Base-by-base conservation (phyloP, 768 basidiomycete species). In the Strobilomyces dryophilus region DNA sequence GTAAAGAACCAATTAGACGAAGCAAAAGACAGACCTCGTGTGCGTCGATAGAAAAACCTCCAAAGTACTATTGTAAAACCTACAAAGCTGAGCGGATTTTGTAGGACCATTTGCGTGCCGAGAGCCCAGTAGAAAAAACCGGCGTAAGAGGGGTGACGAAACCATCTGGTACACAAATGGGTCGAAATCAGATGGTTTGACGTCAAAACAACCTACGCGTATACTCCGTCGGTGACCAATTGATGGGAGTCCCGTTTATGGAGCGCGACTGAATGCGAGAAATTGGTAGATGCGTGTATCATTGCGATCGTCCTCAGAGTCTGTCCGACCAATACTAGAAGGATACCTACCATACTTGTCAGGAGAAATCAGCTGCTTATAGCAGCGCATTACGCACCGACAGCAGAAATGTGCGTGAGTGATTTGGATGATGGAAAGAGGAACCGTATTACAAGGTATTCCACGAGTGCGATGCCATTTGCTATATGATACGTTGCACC, bases 41-140 rank as follows among this genome's bases (percentile, higher is more conserved):
- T 95, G 10, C 97, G 80, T 54, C 75, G 67, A 52, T 84, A 81
- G 71, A 99, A 99, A 76, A 98, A 99, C 45, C 79, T 76, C 83
- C 89, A 94, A 6, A 98, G 74, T 1, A 94, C 69, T 35, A 79
- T 56, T 2, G 77, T 62, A 64, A 88, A 98, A 2, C 82, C 67
- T 2, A 84, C 41, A 57, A 90, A 84, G 14, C 84, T 83, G 15
- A 93, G 29, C 0, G 89, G 81, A 65, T 98, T 99, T 65, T 93
- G 93, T 20, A 98, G 76, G 1, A 92, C 80, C 35, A 98, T 71
- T 67, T 99, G 97, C 0, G 93, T 97, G 2, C 95, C 93, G 26
- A 99, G 64, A 0, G 93, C 94, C 97, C 97, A 98, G 69, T 95
- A 98, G 70, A 90, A 95, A 75, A 98, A 99, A 2, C 95, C 97